Evolutionary conservation across 768 basidiomycete species (phyloP), one percentile per base, ranked within the genome.

Genomic region (Calocybe gangraenosa): DNA sequence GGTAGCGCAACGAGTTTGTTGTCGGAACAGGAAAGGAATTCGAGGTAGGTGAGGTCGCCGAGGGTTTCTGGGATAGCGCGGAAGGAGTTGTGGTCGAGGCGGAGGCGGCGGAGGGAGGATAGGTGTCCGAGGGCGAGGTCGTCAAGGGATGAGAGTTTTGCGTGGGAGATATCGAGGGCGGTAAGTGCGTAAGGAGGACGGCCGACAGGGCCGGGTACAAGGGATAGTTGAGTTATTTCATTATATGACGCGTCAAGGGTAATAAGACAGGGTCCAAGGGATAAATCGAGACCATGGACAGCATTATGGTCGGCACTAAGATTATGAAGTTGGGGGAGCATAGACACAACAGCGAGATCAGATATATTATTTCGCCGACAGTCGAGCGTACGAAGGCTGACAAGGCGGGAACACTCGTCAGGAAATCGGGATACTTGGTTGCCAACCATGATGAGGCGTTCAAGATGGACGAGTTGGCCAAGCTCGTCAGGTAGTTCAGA

Each of bases 21-120:
- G 63, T 97, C 90, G n/a, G 90, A 88, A 58, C 90, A 91, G 9
- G 87, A 87, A 6, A 99, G 76, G 0, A 67, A 70, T 54, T 82
- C 73, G 25, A 99, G 79, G 47, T 76, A 76, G 19, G 63, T 67
- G 33, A 98, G 79, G 17, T 83, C 76, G 37, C 87, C 89, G 7
- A 98, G 66, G 20, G 81, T 78, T n/a, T 92, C 83, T 0, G 95
- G 93, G 17, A 98, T 78, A 7, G 78, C 69, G 4, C 83, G 84
- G 58, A 98, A 84, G 28, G 84, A 75, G 65, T 98, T 98, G 67
- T 91, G 82, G 60, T 94, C 84, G 43, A 99, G 71, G 46, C 79
- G 79, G 33, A 98, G 75, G 2, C 69, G 67, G 34, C 77, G 74
- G 32, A 99, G 80, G 13, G 82, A 81, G 17, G 79, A 71, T 15